Evolutionary conservation across 2,329 filamentous ascomycete genomes (phyloP), one percentile per base, ranked within the genome.

Genomic region (Epichloe bromicola): DNA sequence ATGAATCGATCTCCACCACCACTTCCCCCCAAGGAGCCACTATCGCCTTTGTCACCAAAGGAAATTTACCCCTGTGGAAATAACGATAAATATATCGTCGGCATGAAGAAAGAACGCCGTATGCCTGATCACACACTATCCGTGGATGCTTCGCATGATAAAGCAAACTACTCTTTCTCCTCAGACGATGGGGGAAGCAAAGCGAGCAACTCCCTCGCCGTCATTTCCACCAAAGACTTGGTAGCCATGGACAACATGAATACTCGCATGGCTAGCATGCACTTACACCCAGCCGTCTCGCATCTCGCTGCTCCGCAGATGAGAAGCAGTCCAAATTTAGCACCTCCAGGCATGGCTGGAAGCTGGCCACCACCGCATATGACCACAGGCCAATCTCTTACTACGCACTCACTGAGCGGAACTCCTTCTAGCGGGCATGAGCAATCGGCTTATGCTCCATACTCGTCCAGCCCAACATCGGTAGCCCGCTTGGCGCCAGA

Each of bases 201-300:
- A 15, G 54, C 61, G 1, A 60, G 55, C 19, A 63, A 63, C 46
- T 66, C 69, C 1, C 68, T 72, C 57, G 69, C 70, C 4, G 63
- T 79, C 39, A 77, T 81, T 46, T 77, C 75, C 0, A 81, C 78
- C 1, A 66, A 66, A 12, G 76, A 80, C 43, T 66, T 81, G 19
- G 68, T 80, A 57, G 66, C 69, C 38, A 66, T 75, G 56, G 74
- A 77, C 47, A 60, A 55, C 3, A 59, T 74, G 30, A 67, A 67
- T 26, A 58, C 65, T 4, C 65, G 66, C 34, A 71, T 74, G 65
- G 65, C 65, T 14, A 63, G 65, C 33, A 63, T 73, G 57, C 68
- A 70, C 48, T 55, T 75, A 20, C 63, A 70, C n/a, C 63, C 65
- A 7, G 46, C 55, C 2, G 43, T 30, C 38, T 56, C 63, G 1